Evolutionary conservation across 768 basidiomycete genomes (phyloP).

Genomic region (Pluteus cervinus): DNA sequence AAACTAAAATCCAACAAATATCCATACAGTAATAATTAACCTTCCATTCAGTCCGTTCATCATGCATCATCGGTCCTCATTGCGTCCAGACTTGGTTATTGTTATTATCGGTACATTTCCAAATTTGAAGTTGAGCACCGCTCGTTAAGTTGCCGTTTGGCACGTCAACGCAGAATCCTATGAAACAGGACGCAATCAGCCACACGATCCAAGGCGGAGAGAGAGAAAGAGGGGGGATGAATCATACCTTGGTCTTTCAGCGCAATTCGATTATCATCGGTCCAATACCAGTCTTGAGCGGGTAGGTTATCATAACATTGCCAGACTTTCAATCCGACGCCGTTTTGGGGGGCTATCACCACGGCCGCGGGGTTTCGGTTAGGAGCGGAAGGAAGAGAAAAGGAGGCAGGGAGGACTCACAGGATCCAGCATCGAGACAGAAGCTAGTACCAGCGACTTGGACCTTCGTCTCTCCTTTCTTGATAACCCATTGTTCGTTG

Average conservation of each 20-base stretch:
- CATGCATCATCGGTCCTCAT: no score
- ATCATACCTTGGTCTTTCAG: slow-evolving; percentile 17
- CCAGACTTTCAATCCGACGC: slow-evolving; percentile 28
- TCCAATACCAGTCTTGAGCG: slow-evolving; percentile 28
- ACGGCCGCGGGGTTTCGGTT: not conserved
- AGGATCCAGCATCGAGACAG: slow-evolving; percentile 28
- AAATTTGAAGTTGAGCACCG: slow-evolving; percentile 23
- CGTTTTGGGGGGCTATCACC: slow-evolving; percentile 20
- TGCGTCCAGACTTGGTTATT: slow-evolving; percentile 25
- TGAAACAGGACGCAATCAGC: no score
- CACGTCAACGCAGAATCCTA: slow-evolving; percentile 24
- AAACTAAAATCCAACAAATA: no score
- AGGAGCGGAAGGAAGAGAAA: not conserved
- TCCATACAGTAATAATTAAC: no score
- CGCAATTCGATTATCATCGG: slow-evolving; percentile 21
- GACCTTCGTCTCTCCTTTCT: slow-evolving; percentile 19
- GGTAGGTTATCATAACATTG: slow-evolving; percentile 25
- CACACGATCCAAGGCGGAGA: no score
- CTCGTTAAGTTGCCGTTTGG: slow-evolving; percentile 21
- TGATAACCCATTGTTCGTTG: slow-evolving; percentile 25
- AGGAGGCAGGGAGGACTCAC: slow-evolving; percentile 12
- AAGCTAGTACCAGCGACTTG: slow-evolving; percentile 24
- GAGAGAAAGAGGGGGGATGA: no score
- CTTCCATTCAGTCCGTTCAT: no score
- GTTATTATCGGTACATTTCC: slow-evolving; percentile 24